A percentile compares a stretch with the other conserved stretches of the same genome.
Conservation (phyloP, 2,329 filamentous ascomycete genomes). For the Pseudogymnoascus sp. region DNA sequence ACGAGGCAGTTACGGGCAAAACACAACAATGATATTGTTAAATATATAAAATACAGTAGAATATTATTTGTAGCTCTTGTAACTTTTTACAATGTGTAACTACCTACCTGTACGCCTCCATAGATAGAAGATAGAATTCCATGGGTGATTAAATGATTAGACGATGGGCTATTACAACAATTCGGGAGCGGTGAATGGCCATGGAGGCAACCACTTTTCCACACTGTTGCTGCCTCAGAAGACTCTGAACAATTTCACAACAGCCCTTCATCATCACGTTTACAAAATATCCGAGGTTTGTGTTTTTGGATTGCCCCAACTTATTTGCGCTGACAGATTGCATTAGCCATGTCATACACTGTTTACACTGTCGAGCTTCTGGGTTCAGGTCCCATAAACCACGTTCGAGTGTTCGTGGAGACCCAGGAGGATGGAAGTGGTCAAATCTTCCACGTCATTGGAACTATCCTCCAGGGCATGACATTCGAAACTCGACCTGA, state of each 20-base stretch:
- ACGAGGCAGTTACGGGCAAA: neutral
- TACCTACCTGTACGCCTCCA: too few species aligned
- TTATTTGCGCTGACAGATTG: neutral
- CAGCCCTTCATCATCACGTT: neutral
- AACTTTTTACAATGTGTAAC: too few species aligned
- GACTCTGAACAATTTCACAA: neutral
- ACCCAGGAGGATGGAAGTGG: neutral
- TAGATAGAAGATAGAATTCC: too few species aligned
- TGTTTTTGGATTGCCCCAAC: neutral
- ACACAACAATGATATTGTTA: neutral
- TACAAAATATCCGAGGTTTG: neutral
- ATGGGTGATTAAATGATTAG: neutral
- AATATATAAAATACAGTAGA: neutral
- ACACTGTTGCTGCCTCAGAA: neutral
- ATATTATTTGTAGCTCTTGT: neutral
- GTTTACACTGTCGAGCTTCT: slow-evolving; percentile 2
- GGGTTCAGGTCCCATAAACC: neutral
- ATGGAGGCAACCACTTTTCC: neutral
- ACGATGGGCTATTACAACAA: neutral
- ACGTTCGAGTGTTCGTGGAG: neutral
- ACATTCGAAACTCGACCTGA: neutral
- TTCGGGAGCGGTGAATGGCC: neutral
- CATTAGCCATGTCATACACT: neutral
- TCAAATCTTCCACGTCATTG: slow-evolving; percentile 1
- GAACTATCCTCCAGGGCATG: neutral